Evolutionary conservation across 164 flowering plant genomes (phyloP).

Genomic region (Echeveria elegans): DNA sequence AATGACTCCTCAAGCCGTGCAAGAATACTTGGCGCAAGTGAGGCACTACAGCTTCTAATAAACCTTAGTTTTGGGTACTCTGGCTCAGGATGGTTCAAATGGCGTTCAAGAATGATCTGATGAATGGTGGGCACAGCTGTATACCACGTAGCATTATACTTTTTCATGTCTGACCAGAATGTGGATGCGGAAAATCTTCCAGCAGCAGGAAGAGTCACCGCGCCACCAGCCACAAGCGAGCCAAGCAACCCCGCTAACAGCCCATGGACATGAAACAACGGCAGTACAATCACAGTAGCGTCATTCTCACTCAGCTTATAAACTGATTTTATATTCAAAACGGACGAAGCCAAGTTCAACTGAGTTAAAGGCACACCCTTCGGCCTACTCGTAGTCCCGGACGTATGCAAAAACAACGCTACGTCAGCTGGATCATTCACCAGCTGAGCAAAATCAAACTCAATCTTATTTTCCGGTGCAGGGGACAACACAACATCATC

Average conservation of each 20-base stretch:
- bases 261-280: constrained; percentile 92
- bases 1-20: constrained; percentile 68
- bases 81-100: constrained; percentile 43
- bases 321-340: constrained; percentile 56
- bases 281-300: constrained; percentile 81
- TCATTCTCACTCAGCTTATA: constrained; percentile 67
- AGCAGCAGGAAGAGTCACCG: constrained; percentile 70
- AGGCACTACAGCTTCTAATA: constrained; percentile 34
- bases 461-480: constrained; percentile 10
- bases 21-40: constrained; percentile 25
- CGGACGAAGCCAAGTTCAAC: constrained; percentile 62
- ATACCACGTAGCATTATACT: constrained; percentile 80
- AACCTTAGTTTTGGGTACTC: constrained; percentile 74
- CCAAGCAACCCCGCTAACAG: constrained; percentile 59
- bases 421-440: constrained; percentile 67
- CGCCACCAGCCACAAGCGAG: constrained; percentile 69
- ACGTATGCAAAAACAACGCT: constrained; percentile 89
- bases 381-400: constrained; percentile 94
- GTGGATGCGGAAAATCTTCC: constrained; percentile 91
- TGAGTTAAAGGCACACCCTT: constrained; percentile 92
- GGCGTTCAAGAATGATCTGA: constrained; percentile 85
- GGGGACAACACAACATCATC: constrained; percentile 19
- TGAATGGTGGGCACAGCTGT: constrained; percentile 96
- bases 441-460: constrained; percentile 17
- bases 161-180: constrained; percentile 75